Conservation (phyloP, 2,329 filamentous ascomycete species). For the Biscogniauxia mediterranea region DNA sequence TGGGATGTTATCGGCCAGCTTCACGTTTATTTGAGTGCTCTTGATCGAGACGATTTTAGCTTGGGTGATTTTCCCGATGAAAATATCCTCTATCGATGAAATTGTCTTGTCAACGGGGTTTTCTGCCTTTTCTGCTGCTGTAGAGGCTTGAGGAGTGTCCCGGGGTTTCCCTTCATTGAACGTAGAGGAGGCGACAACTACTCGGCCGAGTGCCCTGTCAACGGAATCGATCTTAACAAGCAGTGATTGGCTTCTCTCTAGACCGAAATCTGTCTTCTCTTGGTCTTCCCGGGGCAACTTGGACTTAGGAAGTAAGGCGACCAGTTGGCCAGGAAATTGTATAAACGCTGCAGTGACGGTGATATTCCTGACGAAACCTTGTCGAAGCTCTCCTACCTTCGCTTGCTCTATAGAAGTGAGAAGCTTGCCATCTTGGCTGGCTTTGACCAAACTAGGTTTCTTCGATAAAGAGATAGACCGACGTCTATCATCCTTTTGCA, state of each 20-base stretch:
- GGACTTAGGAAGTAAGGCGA: slow-evolving; percentile 76
- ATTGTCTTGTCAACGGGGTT: slow-evolving; percentile 61
- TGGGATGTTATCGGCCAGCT: slow-evolving; percentile 81
- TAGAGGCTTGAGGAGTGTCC: slow-evolving; percentile 33
- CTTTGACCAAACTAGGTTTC: slow-evolving; percentile 79
- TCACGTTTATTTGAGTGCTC: slow-evolving; percentile 88
- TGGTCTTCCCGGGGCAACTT: slow-evolving; percentile 71
- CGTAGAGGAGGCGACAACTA: slow-evolving; percentile 53
- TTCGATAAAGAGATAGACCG: slow-evolving; percentile 74
- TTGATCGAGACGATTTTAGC: slow-evolving; percentile 82
- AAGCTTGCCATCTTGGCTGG: slow-evolving; percentile 68
- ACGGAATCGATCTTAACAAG: slow-evolving; percentile 69
- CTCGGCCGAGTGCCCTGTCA: slow-evolving; percentile 67
- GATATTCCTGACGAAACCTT: slow-evolving; percentile 83
- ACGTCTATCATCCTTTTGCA: slow-evolving; percentile 81
- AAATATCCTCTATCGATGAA: slow-evolving; percentile 67
- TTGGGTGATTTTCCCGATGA: slow-evolving; percentile 69
- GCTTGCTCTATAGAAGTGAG: slow-evolving; percentile 71
- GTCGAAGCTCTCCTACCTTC: slow-evolving; percentile 64
- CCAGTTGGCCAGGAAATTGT: slow-evolving; percentile 77
- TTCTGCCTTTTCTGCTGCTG: slow-evolving; percentile 38
- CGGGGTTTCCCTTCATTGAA: slow-evolving; percentile 44
- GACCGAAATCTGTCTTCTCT: slow-evolving; percentile 70
- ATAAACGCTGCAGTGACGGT: slow-evolving; percentile 80
- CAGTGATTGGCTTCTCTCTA: slow-evolving; percentile 74